Conservation (phyloP, 2,329 filamentous ascomycete species). For the Hypoxylon sp. region DNA sequence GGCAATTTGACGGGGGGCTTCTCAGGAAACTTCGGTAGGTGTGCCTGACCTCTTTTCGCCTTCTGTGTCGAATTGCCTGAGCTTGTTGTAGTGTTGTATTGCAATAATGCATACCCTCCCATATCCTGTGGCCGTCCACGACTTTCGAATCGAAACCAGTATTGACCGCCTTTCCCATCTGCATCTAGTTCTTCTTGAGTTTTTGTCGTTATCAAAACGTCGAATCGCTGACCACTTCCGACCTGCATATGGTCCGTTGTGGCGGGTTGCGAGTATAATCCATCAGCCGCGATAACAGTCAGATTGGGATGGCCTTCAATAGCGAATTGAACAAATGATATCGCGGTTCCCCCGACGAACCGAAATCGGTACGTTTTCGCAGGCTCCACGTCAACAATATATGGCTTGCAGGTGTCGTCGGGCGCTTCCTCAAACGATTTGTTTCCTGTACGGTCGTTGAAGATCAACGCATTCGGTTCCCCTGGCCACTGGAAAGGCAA, state of each 20-base stretch:
- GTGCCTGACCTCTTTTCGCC: constrained; percentile 9
- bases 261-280: constrained; percentile 66
- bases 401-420: constrained; percentile 59
- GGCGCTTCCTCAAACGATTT: constrained; percentile 55
- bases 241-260: constrained; percentile 67
- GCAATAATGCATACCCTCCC: constrained; percentile 65
- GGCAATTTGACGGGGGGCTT: constrained; percentile 56
- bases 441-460: constrained; percentile 69
- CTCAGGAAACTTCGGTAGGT: constrained; percentile 49
- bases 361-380: constrained; percentile 73
- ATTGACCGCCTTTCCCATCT: constrained; percentile 55
- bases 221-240: constrained; percentile 72
- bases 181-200: constrained; percentile 59
- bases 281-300: constrained; percentile 73
- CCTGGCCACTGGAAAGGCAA: constrained; percentile 71
- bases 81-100: constrained; percentile 56
- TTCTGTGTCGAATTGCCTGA: constrained; percentile 22
- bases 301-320: constrained; percentile 71
- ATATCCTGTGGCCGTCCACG: constrained; percentile 63
- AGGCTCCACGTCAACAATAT: constrained; percentile 71
- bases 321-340: constrained; percentile 68
- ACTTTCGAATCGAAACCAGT: constrained; percentile 65
- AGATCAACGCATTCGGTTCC: constrained; percentile 68
- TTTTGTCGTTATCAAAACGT: constrained; percentile 69
- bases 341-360: constrained; percentile 69